phyloP scores from a whole-genome alignment of 805 yeast species.

The Lachancea meyersii region DNA sequence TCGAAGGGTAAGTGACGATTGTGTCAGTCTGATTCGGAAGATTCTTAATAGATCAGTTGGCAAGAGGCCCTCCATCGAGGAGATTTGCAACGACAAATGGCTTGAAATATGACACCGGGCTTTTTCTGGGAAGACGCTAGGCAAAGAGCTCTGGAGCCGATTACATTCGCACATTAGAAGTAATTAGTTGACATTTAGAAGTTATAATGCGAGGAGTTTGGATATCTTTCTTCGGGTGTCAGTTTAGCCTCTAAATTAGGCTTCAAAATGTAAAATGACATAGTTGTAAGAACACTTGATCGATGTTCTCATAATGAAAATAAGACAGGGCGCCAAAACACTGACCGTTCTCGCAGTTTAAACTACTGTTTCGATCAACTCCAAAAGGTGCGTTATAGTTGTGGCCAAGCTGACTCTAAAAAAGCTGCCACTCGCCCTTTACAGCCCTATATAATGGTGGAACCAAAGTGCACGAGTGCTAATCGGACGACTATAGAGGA shows the following conservation, averaged over 20 bases:
- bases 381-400: background rate
- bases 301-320: background rate
- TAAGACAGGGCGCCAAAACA: background rate
- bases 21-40: constrained; percentile 52
- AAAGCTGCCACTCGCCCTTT: no score
- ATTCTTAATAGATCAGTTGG: constrained; percentile 65
- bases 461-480: background rate
- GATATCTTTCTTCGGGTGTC: background rate
- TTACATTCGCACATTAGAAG: background rate
- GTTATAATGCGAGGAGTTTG: background rate
- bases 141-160: background rate
- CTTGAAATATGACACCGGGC: constrained; percentile 23
- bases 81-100: constrained; percentile 71
- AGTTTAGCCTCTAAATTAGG: background rate
- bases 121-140: no score
- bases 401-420: no score
- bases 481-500: constrained; percentile 15
- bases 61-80: constrained; percentile 67
- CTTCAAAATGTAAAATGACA: background rate
- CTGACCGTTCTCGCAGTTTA: background rate
- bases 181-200: background rate
- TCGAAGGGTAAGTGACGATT: constrained; percentile 45
- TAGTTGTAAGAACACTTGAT: no score
- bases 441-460: no score
- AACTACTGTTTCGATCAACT: no score